Percentiles rank a stretch among this genome's conserved stretches.
Evolutionary conservation across 768 basidiomycete species (phyloP).

Genomic region (Kwoniella sp.): DNA sequence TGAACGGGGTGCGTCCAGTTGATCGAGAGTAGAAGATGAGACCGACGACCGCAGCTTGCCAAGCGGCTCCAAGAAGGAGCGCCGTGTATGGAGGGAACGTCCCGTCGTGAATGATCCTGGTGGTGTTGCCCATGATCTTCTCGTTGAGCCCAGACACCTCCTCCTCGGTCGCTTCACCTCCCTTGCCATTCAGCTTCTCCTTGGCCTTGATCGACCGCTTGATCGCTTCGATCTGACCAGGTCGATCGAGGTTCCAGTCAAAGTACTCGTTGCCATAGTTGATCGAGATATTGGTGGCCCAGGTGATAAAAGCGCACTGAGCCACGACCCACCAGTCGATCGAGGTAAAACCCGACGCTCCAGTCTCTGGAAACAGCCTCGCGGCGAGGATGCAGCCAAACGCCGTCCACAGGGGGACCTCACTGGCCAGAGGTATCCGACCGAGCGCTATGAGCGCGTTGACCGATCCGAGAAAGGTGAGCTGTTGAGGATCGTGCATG

Average conservation of each 20-base stretch:
- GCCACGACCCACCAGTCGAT: slow-evolving; percentile 21
- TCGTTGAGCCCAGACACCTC: slow-evolving; percentile 24
- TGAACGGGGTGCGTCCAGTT: slow-evolving; percentile 18
- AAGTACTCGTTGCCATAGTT: slow-evolving; percentile 38
- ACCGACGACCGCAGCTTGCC: slow-evolving; percentile 12
- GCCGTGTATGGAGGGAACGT: slow-evolving; percentile 31
- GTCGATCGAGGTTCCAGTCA: slow-evolving; percentile 31
- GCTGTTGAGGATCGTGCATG: slow-evolving; percentile 28
- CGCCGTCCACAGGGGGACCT: slow-evolving; percentile 25
- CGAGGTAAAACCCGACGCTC: background rate
- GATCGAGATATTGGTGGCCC: slow-evolving; percentile 35
- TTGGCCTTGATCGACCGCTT: slow-evolving; percentile 2
- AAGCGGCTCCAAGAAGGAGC: background rate
- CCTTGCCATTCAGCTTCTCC: background rate
- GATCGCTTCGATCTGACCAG: slow-evolving; percentile 14
- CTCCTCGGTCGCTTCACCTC: background rate
- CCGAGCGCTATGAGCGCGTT: slow-evolving; percentile 27
- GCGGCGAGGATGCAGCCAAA: slow-evolving; percentile 26
- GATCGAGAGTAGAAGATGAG: slow-evolving; percentile 18
- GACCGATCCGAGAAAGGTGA: slow-evolving; percentile 15
- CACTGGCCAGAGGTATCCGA: slow-evolving; percentile 29
- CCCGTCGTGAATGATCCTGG: slow-evolving; percentile 34
- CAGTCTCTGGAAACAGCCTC: slow-evolving; percentile 14
- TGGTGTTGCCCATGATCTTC: slow-evolving; percentile 32
- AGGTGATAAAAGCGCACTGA: slow-evolving; percentile 25